phyloP scores from a whole-genome alignment of 2,329 filamentous ascomycete genomes.

The Paraphoma sp. region DNA sequence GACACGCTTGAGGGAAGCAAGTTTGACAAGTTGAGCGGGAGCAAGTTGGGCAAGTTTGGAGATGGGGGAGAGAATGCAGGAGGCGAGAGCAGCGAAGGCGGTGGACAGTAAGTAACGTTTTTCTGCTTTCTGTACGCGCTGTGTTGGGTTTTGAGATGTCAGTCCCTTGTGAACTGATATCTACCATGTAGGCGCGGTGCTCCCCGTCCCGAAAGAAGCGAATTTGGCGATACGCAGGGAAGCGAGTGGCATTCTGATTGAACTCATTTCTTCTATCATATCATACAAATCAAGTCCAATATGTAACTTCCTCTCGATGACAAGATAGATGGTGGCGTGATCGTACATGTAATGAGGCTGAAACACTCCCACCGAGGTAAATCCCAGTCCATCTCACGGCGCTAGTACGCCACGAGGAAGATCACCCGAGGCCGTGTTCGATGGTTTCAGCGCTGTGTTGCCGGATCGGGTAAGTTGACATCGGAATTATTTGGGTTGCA shows the following conservation, averaged over 20 bases:
- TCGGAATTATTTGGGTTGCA: not conserved
- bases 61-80: not conserved
- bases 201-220: conserved; percentile 13
- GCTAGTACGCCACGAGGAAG: conserved; percentile 24
- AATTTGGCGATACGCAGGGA: conserved; percentile 29
- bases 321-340: no score
- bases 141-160: conserved; percentile 4
- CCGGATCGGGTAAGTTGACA: conserved; percentile 28
- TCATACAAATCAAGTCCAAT: no score
- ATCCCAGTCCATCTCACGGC: no score
- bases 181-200: not conserved
- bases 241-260: conserved; percentile 30
- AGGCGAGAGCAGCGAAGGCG: conserved; percentile 34
- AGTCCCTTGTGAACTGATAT: conserved; percentile 1
- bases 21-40: conserved; percentile 23
- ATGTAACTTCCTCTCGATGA: no score
- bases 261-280: not conserved
- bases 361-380: no score
- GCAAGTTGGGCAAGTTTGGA: conserved; percentile 10
- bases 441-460: conserved; percentile 21
- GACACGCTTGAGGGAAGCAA: conserved; percentile 40
- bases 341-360: no score
- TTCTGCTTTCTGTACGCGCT: conserved; percentile 1
- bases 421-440: conserved; percentile 32
- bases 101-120: conserved; percentile 20